A percentile compares a stretch with the other conserved stretches of the same genome.
Evolutionary conservation across 2,329 filamentous ascomycete species (phyloP).

Genomic region (Trichoderma endophyticum): DNA sequence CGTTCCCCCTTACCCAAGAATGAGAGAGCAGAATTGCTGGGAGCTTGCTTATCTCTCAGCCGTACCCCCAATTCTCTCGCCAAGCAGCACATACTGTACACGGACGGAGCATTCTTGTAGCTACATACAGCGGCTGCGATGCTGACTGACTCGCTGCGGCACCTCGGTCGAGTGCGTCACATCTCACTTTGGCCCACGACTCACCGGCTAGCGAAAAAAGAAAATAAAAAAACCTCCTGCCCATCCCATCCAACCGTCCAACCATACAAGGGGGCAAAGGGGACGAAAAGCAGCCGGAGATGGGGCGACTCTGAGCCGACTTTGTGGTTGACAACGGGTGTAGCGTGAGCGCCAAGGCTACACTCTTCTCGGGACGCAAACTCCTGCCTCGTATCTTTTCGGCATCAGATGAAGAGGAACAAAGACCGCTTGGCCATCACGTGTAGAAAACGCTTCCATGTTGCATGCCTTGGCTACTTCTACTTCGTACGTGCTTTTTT

Average conservation of each 20-base stretch:
- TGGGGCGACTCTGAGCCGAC: constrained; percentile 8
- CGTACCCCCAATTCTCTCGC: neutral
- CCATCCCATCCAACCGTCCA: neutral
- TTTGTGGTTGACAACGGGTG: neutral
- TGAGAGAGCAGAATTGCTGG: neutral
- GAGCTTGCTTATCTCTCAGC: neutral
- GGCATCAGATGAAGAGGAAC: constrained; percentile 2
- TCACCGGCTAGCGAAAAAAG: neutral
- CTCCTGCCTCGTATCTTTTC: constrained; percentile 10
- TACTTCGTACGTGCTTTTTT: neutral
- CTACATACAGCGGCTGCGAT: neutral
- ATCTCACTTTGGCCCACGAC: neutral
- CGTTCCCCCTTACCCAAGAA: neutral
- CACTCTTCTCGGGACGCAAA: neutral
- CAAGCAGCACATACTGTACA: neutral
- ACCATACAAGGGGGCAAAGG: neutral
- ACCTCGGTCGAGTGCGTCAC: neutral
- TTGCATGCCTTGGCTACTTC: neutral
- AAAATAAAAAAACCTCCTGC: neutral
- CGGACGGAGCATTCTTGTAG: neutral
- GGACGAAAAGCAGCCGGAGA: constrained; percentile 9
- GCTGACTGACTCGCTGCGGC: neutral
- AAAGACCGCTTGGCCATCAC: neutral
- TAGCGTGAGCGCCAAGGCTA: constrained; percentile 6
- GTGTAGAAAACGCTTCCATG: neutral